These are phyloP conservation scores for Pistacia vera DNA, from an alignment of 345 rosid genomes.

Conservation along the genomic window DNA sequence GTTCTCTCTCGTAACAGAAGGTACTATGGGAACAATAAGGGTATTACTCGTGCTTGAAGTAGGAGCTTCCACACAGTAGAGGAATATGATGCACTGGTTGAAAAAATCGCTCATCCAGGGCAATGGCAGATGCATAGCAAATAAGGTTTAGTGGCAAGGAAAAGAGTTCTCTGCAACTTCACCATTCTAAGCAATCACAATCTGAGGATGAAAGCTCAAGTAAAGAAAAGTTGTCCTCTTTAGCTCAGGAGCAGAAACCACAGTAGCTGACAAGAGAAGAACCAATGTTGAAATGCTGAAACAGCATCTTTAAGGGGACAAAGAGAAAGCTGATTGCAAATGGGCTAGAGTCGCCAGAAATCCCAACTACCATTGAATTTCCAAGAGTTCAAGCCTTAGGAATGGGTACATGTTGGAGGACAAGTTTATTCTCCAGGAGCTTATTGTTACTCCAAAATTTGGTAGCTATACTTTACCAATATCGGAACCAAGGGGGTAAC, in stretches of 20 bases:
- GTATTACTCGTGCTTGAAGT: conserved; percentile 14
- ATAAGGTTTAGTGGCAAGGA: neutral
- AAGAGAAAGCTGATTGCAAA: conserved; percentile 38
- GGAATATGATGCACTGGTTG: conserved; percentile 39
- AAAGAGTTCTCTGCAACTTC: neutral
- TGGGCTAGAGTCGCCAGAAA: conserved; percentile 28
- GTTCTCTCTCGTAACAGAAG: conserved; percentile 7
- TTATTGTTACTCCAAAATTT: conserved; percentile 43
- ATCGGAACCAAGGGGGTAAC: neutral
- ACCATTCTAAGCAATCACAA: neutral
- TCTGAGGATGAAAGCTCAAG: neutral
- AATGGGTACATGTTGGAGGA: conserved; percentile 31
- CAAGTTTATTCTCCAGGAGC: conserved; percentile 33
- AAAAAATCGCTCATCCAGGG: conserved; percentile 15
- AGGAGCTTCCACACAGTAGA: conserved; percentile 45
- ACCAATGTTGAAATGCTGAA: neutral
- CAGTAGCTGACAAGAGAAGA: conserved; percentile 7
- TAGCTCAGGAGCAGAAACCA: conserved; percentile 3
- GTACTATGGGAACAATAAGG: conserved; percentile 9
- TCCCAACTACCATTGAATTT: conserved; percentile 35
- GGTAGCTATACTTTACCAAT: conserved; percentile 26
- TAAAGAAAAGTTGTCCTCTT: conserved; percentile 3
- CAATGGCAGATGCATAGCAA: neutral
- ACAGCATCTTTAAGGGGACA: conserved; percentile 10
- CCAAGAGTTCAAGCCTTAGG: conserved; percentile 29